Evolutionary conservation across 2,329 filamentous ascomycete species (phyloP).

Genomic region (Trichoderma sp.): DNA sequence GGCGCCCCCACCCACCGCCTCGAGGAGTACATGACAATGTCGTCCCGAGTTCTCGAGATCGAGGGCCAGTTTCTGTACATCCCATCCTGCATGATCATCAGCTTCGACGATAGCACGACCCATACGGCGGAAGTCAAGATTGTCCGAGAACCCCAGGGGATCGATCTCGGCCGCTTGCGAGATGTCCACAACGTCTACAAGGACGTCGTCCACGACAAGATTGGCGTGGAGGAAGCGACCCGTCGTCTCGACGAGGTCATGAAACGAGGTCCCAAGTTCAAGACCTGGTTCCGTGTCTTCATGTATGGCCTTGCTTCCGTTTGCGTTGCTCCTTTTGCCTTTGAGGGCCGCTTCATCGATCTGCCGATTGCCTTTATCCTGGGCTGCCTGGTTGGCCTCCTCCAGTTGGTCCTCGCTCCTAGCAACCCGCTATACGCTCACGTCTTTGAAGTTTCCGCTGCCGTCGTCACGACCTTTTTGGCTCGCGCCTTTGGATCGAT

Average conservation of each 20-base stretch:
- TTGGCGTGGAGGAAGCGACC: constrained; percentile 71
- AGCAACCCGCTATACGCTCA: constrained; percentile 69
- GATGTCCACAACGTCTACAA: constrained; percentile 80
- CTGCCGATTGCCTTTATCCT: constrained; percentile 76
- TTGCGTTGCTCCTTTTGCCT: constrained; percentile 78
- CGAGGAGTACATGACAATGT: constrained; percentile 91
- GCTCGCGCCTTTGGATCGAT: constrained; percentile 72
- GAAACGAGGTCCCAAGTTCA: constrained; percentile 49
- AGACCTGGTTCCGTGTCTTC: constrained; percentile 59
- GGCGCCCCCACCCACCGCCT: constrained; percentile 89
- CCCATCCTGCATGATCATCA: constrained; percentile 91
- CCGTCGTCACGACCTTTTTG: constrained; percentile 68
- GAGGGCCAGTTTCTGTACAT: constrained; percentile 89
- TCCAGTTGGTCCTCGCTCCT: constrained; percentile 75
- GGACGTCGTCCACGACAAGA: constrained; percentile 76
- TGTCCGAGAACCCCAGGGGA: constrained; percentile 66
- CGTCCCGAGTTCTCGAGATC: constrained; percentile 83
- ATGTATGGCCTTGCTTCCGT: constrained; percentile 77
- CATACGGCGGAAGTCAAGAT: constrained; percentile 82
- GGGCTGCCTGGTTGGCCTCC: constrained; percentile 70
- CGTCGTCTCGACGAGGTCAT: constrained; percentile 60
- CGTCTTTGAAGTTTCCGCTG: constrained; percentile 56
- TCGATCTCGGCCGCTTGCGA: constrained; percentile 72
- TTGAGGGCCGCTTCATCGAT: constrained; percentile 75
- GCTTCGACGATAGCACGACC: constrained; percentile 74